Conservation (phyloP, 1,284 basidiomycete species). For the Naganishia sp. region DNA sequence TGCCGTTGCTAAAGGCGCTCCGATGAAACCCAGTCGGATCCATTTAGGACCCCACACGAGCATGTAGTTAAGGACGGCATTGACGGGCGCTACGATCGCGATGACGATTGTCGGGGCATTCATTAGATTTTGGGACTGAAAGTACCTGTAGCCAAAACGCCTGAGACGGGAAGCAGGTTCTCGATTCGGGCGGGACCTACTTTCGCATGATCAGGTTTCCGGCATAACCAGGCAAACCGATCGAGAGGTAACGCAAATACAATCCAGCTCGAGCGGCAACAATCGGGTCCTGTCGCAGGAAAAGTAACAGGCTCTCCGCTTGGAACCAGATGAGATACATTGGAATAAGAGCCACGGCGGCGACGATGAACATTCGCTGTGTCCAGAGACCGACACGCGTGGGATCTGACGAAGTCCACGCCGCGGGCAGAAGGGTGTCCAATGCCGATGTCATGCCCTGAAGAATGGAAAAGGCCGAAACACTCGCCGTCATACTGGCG, state of each 20-base stretch:
- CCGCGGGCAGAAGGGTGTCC: conserved; percentile 84
- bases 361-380: conserved; percentile 66
- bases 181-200: conserved; percentile 36
- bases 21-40: conserved; percentile 83
- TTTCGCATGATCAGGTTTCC: conserved; percentile 46
- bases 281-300: conserved; percentile 76
- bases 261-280: conserved; percentile 75
- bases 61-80: conserved; percentile 77
- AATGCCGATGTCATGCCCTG: conserved; percentile 75
- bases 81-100: conserved; percentile 80
- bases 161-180: not conserved
- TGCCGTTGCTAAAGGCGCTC: conserved; percentile 86
- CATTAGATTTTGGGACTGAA: conserved; percentile 86
- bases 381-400: conserved; percentile 85
- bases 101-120: conserved; percentile 83
- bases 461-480: conserved; percentile 70
- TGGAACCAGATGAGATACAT: conserved; percentile 67
- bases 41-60: conserved; percentile 82
- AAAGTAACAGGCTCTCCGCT: conserved; percentile 73
- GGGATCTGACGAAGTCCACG: conserved; percentile 84
- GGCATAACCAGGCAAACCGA: conserved; percentile 83
- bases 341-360: conserved; percentile 37
- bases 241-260: conserved; percentile 74
- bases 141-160: conserved; percentile 62
- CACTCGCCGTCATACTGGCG: conserved; percentile 71